Conservation (phyloP, 1,284 basidiomycete species). For the Apiotrichum porosum region DNA sequence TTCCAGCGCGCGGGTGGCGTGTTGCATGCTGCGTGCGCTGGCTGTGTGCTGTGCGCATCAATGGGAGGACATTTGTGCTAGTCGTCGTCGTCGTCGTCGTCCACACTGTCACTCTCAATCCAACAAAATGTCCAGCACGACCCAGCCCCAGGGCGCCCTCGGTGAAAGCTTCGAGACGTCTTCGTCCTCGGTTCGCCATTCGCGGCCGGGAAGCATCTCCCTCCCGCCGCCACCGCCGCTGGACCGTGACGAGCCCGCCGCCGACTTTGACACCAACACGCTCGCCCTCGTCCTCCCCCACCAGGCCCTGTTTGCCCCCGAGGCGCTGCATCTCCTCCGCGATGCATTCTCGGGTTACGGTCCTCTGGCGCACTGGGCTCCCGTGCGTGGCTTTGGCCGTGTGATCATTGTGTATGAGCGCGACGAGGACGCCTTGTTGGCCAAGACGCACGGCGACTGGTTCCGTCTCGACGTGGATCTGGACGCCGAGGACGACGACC, state of each 20-base stretch:
- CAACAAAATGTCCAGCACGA: not conserved
- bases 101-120: too few relatives aligned
- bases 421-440: slow-evolving; percentile 48
- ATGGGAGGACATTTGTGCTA: too few relatives aligned
- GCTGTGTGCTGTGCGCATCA: too few relatives aligned
- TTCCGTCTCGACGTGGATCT: slow-evolving; percentile 26
- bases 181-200: not conserved
- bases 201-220: too few relatives aligned
- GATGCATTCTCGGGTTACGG: slow-evolving; percentile 70
- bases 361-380: slow-evolving; percentile 76
- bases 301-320: slow-evolving; percentile 62
- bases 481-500: not conserved
- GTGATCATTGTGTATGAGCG: slow-evolving; percentile 72
- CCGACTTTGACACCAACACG: slow-evolving; percentile 57
- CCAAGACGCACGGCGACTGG: slow-evolving; percentile 44
- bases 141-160: too few relatives aligned
- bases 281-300: slow-evolving; percentile 63
- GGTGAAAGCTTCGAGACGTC: not conserved
- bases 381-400: slow-evolving; percentile 70
- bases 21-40: too few relatives aligned
- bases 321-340: slow-evolving; percentile 62
- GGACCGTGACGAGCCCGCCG: slow-evolving; percentile 5
- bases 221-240: slow-evolving; percentile 24
- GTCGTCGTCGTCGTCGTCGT: too few relatives aligned
- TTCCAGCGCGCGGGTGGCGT: too few relatives aligned